A percentile compares a stretch with the other conserved stretches of the same genome.
Evolutionary conservation across 768 basidiomycete genomes (phyloP).

Genomic region (Calocybe cyanea): DNA sequence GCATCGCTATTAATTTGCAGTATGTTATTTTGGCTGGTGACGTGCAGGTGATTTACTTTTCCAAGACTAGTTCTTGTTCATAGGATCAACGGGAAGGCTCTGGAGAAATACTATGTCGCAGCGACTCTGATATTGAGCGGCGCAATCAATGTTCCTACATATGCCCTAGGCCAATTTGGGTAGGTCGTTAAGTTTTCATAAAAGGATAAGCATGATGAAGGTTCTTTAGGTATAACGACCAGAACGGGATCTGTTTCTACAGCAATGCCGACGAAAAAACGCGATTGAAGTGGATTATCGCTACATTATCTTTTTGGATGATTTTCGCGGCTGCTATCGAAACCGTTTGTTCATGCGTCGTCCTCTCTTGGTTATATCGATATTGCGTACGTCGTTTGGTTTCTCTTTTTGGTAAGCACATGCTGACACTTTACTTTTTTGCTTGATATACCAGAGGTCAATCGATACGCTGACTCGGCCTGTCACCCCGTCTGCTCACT

Average conservation of each 20-base stretch:
- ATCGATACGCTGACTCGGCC: not conserved
- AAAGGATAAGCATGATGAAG: not conserved
- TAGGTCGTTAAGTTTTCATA: conserved; percentile 2
- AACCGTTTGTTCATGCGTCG: conserved; percentile 7
- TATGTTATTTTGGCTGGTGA: conserved; percentile 5
- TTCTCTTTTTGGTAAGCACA: not conserved
- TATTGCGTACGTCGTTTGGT: conserved; percentile 1
- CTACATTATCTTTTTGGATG: conserved; percentile 11
- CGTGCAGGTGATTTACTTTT: not conserved
- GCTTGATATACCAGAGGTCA: not conserved
- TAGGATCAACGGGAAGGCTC: conserved; percentile 19
- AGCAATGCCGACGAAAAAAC: conserved; percentile 5
- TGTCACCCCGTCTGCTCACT: not conserved
- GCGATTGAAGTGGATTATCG: conserved; percentile 7
- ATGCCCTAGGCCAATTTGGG: conserved; percentile 22
- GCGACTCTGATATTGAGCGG: conserved; percentile 14
- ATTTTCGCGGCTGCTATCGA: conserved; percentile 9
- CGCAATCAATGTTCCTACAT: conserved; percentile 16
- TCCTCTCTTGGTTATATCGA: conserved; percentile 8
- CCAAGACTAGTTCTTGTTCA: conserved; percentile 22
- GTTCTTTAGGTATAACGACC: conserved; percentile 8
- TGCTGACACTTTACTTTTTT: not conserved
- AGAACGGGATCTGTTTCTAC: conserved; percentile 9
- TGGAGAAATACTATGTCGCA: conserved; percentile 25
- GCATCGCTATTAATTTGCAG: conserved; percentile 25